Base-by-base conservation (phyloP, 2,329 filamentous ascomycete genomes). In the Fusarium haematococcum region DNA sequence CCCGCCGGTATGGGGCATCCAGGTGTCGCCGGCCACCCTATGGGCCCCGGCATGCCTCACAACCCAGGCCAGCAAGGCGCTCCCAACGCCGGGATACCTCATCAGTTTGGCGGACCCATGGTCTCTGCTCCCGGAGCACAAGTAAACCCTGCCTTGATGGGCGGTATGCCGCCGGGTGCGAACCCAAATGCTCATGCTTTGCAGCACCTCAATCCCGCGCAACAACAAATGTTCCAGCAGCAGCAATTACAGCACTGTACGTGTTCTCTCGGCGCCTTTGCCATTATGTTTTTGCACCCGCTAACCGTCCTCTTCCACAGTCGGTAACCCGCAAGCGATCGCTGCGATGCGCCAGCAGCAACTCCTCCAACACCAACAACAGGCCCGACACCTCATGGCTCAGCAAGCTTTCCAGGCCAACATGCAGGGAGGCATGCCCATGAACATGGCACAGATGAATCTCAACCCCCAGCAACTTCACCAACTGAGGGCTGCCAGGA, bases 101-200 rank as follows among this genome's bases (percentile, higher is more conserved):
- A 93, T 81, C 92, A 94, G 82, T 88, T 91, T 77, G 85, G 90
- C 83, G 81, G 79, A 48, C 92, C 93, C 77, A 93, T 94, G 85
- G 93, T 93, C 32, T 93, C 93, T 67, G 92, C 90, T 39, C 92
- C 93, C 23, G 91, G 91, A 75, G 90, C 89, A 70, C 92, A 94
- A 80, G 91, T 94, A 75, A 94, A 91, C 80, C 92, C 93, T 78
- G 90, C 91, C 66, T 90, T 95, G 88, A 94, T 95, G 92, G 89
- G 86, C 74, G 91, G 89, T 67, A 94, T 95, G 91, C 92, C 93
- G 73, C 92, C 92, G 33, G 90, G 92, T 70, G 88, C 87, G 74
- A 88, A 86, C 63, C 90, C 90, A 68, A 93, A 91, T 82, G 88
- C 90, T 69, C 93, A 94, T 83, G 91, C 91, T 20, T 84, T 95